Evolutionary conservation across 2,329 filamentous ascomycete genomes (phyloP).

Genomic region (Clonostachys solani): DNA sequence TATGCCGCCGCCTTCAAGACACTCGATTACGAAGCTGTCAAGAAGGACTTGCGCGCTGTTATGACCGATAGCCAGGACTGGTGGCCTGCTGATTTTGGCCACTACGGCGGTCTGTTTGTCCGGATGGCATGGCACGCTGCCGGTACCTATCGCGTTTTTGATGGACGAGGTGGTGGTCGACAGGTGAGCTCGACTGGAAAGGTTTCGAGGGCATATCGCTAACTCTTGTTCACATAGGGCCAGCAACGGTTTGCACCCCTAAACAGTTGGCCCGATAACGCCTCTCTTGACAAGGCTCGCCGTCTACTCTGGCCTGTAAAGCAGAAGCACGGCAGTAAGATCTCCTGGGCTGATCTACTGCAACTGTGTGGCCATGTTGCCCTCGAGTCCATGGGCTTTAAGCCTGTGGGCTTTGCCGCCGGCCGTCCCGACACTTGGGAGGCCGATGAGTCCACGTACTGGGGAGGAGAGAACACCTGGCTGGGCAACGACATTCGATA

Average conservation of each 20-base stretch:
- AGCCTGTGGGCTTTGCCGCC: constrained; percentile 69
- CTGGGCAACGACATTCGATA: constrained; percentile 22
- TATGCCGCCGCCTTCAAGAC: constrained; percentile 69
- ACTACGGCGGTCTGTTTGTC: constrained; percentile 77
- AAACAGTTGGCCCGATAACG: constrained; percentile 79
- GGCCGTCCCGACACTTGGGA: constrained; percentile 72
- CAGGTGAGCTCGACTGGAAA: neutral
- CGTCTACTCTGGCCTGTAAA: constrained; percentile 78
- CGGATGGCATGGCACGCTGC: constrained; percentile 80
- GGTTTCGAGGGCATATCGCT: no score
- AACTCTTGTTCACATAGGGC: constrained; percentile 27
- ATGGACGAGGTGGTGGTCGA: constrained; percentile 72
- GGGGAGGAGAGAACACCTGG: constrained; percentile 73
- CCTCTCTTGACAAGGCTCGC: constrained; percentile 74
- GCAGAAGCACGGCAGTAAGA: constrained; percentile 80
- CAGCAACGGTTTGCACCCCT: constrained; percentile 78
- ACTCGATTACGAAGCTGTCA: constrained; percentile 62
- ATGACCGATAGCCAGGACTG: constrained; percentile 78
- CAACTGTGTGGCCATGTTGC: constrained; percentile 73
- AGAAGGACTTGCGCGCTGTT: constrained; percentile 68
- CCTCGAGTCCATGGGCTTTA: constrained; percentile 71
- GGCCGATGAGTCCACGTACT: constrained; percentile 66
- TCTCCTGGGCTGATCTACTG: constrained; percentile 74
- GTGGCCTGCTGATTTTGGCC: constrained; percentile 80
- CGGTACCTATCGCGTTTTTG: constrained; percentile 71